Conservation (phyloP, 108 stramenopile genomes). For the Asterionellopsis glacialis region DNA sequence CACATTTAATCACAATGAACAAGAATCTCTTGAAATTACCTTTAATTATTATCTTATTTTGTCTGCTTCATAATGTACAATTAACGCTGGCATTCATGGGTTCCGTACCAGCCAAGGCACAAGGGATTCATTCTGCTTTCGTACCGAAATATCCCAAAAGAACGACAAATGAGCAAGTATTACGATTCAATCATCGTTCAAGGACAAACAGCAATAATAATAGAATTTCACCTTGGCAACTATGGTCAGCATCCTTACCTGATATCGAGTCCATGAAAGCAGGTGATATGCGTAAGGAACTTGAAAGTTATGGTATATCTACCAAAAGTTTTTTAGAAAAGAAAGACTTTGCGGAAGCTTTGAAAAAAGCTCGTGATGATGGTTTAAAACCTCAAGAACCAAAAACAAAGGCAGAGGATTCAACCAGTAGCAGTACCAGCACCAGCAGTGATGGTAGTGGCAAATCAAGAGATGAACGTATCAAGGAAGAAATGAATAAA, state of each 20-base stretch:
- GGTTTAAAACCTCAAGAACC: slow-evolving; percentile 42
- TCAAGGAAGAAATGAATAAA: slow-evolving; percentile 42
- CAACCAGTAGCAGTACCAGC: background rate
- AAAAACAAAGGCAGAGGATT: background rate
- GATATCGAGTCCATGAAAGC: slow-evolving; percentile 59
- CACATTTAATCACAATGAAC: no score
- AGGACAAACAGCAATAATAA: no score
- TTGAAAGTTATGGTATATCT: slow-evolving; percentile 75
- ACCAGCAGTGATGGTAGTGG: background rate
- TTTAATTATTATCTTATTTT: no score
- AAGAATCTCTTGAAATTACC: no score
- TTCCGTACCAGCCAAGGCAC: no score
- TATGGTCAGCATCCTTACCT: background rate
- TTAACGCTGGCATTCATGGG: no score
- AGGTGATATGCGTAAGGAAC: slow-evolving; percentile 67
- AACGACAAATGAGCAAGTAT: no score
- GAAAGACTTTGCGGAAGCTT: slow-evolving; percentile 58
- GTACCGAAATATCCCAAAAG: no score
- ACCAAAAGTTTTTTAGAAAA: slow-evolving; percentile 70
- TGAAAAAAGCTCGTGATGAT: slow-evolving; percentile 63
- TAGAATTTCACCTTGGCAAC: no score
- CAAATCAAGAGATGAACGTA: slow-evolving; percentile 16
- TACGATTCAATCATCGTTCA: no score
- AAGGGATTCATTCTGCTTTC: no score
- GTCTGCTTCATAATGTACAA: no score